Evolutionary conservation across 1,139 yeast genomes (phyloP), one percentile per base, ranked within the genome.

Genomic region (Sugiyamaella castrensis): DNA sequence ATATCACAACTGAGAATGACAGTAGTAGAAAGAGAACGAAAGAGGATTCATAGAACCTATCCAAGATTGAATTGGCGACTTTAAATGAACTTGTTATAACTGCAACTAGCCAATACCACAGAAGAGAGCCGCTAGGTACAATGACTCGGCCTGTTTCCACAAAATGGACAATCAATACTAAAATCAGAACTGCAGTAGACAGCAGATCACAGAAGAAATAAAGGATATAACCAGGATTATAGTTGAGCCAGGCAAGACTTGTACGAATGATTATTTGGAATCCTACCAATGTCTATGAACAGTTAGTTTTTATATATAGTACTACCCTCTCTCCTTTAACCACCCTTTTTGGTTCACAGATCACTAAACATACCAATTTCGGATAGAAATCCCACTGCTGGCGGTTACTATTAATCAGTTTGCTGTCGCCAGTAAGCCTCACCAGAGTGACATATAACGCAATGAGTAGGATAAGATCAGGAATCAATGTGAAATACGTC

Each of bases 101-200:
- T 46, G 78, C 74, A 50, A 81, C 71, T 43, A 85, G 70, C 95
- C 96, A 88, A 65, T 80, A 88, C 58, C 83, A 74, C 41, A 89
- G 72, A 37, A 87, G 69, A 1, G 77, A 72, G 2, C 91, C 84
- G 60, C 76, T 79, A 0, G 96, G 82, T 26, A 86, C 77, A 34
- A 69, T 70, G 8, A 80, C 65, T 60, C 84, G 81, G 64, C 76
- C 80, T 62, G 79, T 84, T 62, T 89, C 96, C 48, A 83, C 65
- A 64, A 81, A 82, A 56, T 87, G 88, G 37, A 87, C 37, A 2
- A 31, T 11, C n/a, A 40, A 35, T 12, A 30, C 49, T 3, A 40
- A 11, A 7, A 32, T 6, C 31, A 46, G 36, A 30, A 36, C 49
- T 5, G 36, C 31, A 8, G 40, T 35, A 15, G 40, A 28, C 10